These are phyloP conservation scores for grape (Vitis vinifera) DNA, from an alignment of 164 flowering plant species.

Conservation along the genomic window ASM3070453v1 NC_081811.1:21366001-21366500, in stretches of 20 bases:
- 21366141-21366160: not conserved
- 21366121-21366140: slow-evolving; percentile 80
- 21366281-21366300: slow-evolving; percentile 52
- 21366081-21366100: slow-evolving; percentile 77
- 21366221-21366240: slow-evolving; percentile 69
- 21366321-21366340: slow-evolving; percentile 87
- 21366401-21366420: slow-evolving; percentile 82
- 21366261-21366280: slow-evolving; percentile 82
- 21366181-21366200: not conserved
- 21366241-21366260: slow-evolving; percentile 79
- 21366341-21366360: slow-evolving; percentile 84
- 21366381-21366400: slow-evolving; percentile 73
- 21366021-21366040: slow-evolving; percentile 71
- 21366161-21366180: not conserved
- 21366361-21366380: slow-evolving; percentile 70
- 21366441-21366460: slow-evolving; percentile 4
- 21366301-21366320: slow-evolving; percentile 56
- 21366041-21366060: slow-evolving; percentile 84
- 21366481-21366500: not conserved
- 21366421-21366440: slow-evolving; percentile 91
- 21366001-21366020: not conserved
- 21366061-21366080: slow-evolving; percentile 86
- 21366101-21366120: slow-evolving; percentile 82
- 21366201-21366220: not conserved
- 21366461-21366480: not conserved